A percentile compares a stretch with the other conserved stretches of the same genome.
Conservation (phyloP, 768 basidiomycete genomes). For the Neoboletus magnificus region DNA sequence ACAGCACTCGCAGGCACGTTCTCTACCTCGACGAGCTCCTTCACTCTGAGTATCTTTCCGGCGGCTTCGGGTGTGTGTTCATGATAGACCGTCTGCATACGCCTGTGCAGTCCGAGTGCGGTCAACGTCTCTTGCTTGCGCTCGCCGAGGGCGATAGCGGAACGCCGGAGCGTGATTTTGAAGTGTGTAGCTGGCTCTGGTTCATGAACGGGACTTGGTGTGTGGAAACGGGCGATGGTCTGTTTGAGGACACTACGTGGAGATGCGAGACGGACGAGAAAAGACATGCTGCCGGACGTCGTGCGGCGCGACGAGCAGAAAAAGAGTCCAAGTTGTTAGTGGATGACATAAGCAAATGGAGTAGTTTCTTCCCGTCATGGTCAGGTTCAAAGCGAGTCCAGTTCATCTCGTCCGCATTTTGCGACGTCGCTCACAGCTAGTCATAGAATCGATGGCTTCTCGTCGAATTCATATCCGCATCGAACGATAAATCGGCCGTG, state of each 20-base stretch:
- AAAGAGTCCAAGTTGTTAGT: neutral
- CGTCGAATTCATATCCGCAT: slow-evolving; percentile 69
- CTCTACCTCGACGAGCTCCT: slow-evolving; percentile 86
- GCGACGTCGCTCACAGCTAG: neutral
- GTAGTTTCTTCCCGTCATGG: slow-evolving; percentile 40
- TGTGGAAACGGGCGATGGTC: slow-evolving; percentile 8
- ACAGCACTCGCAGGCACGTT: slow-evolving; percentile 73
- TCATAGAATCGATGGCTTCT: slow-evolving; percentile 83
- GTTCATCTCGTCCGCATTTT: neutral
- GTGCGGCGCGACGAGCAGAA: neutral
- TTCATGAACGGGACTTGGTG: neutral
- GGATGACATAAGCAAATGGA: slow-evolving; percentile 13
- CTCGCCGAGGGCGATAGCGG: slow-evolving; percentile 77
- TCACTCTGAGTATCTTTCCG: slow-evolving; percentile 82
- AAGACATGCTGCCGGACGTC: slow-evolving; percentile 9
- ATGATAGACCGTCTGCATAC: slow-evolving; percentile 84
- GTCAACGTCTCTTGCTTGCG: slow-evolving; percentile 69
- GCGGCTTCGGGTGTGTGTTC: slow-evolving; percentile 69
- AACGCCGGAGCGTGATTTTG: slow-evolving; percentile 86
- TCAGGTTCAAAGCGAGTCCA: slow-evolving; percentile 59
- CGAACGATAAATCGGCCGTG: slow-evolving; percentile 14
- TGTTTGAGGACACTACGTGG: slow-evolving; percentile 9
- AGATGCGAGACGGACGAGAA: slow-evolving; percentile 3
- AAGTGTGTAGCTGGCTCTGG: slow-evolving; percentile 60
- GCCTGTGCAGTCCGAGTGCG: slow-evolving; percentile 79